Conservation (phyloP, 768 basidiomycete genomes). For the Mrakia gelida region DNA sequence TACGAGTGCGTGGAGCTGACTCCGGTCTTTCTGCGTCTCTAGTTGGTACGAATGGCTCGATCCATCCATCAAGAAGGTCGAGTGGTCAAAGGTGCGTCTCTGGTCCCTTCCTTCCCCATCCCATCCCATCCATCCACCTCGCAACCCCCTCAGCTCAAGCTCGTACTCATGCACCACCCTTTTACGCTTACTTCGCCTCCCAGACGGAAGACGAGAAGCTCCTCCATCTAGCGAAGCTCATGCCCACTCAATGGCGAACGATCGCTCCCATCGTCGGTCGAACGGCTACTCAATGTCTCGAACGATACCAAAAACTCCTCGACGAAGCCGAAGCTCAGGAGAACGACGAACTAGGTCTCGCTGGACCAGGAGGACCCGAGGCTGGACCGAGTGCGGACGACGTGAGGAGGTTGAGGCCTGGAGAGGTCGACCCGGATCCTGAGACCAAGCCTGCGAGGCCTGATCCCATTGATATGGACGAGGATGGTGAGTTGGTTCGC, state of each 20-base stretch:
- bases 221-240: constrained; percentile 92
- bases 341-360: constrained; percentile 85
- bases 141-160: not conserved
- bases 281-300: constrained; percentile 94
- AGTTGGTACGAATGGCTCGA: constrained; percentile 98
- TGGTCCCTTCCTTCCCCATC: not conserved
- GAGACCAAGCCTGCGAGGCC: constrained; percentile 97
- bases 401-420: constrained; percentile 78
- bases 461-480: constrained; percentile 99
- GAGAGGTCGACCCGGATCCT: constrained; percentile 98
- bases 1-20: not conserved
- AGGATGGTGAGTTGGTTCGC: constrained; percentile 64
- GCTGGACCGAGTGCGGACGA: constrained; percentile 87
- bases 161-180: not conserved
- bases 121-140: not conserved
- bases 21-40: not conserved
- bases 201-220: constrained; percentile 98
- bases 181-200: not conserved
- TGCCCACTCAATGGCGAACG: constrained; percentile 99
- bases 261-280: constrained; percentile 97
- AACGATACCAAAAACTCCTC: constrained; percentile 94
- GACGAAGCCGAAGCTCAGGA: constrained; percentile 98
- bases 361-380: constrained; percentile 71
- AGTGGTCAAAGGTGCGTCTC: constrained; percentile 86
- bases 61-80: constrained; percentile 98